These are phyloP conservation scores for Plasmodium ovale DNA, from an alignment of 169 alveolate genomes.

Conservation along the genomic window DNA sequence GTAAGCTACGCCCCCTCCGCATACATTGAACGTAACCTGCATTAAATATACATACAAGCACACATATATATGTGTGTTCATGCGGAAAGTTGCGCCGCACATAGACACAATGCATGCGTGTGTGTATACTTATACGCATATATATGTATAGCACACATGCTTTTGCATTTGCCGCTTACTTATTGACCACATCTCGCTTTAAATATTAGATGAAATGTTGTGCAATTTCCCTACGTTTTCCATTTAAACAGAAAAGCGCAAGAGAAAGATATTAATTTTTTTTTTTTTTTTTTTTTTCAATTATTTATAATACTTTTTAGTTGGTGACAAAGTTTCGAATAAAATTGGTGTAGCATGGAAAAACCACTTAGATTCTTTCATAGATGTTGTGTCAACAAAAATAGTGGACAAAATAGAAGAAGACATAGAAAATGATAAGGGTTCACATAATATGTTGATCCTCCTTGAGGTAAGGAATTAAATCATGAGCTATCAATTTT, in stretches of 20 bases:
- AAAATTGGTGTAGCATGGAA: constrained; percentile 44
- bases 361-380: constrained; percentile 56
- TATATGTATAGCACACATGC: not conserved
- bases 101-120: not conserved
- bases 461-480: constrained; percentile 34
- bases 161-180: not conserved
- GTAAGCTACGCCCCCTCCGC: not conserved
- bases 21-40: constrained; percentile 55
- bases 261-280: too few species aligned
- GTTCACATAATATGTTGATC: constrained; percentile 23
- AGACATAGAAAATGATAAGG: constrained; percentile 20
- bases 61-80: not conserved
- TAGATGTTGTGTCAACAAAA: constrained; percentile 64
- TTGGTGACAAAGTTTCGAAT: constrained; percentile 47
- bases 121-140: not conserved
- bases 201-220: too few species aligned
- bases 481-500: not conserved
- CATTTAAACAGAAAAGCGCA: too few species aligned
- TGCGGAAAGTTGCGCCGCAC: too few species aligned
- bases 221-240: too few species aligned
- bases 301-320: too few species aligned
- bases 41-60: not conserved
- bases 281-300: too few species aligned
- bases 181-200: too few species aligned
- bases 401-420: constrained; percentile 63